Evolutionary conservation across 352 stramenopile genomes (phyloP).

Genomic region (Phytophthora syringae): DNA sequence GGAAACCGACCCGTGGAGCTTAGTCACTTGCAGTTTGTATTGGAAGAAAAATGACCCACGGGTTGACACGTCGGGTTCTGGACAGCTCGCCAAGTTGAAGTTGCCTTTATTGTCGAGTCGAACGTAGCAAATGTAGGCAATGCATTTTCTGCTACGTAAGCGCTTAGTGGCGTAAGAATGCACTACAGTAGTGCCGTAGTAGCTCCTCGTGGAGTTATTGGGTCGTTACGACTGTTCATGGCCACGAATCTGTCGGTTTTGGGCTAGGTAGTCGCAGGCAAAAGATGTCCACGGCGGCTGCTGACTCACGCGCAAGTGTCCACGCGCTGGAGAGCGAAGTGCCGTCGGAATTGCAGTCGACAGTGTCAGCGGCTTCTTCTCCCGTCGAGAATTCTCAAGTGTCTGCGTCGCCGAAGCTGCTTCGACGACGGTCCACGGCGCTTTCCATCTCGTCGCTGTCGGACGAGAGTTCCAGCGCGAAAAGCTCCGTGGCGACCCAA

Average conservation of each 20-base stretch:
- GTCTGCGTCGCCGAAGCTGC: constrained; percentile 1
- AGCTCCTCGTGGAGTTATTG: too few species aligned
- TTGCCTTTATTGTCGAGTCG: constrained; percentile 1
- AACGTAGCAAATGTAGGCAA: too few species aligned
- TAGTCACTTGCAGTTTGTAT: constrained; percentile 29
- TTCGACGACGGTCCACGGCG: constrained; percentile 16
- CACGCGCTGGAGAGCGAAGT: neutral
- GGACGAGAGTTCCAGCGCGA: constrained; percentile 13
- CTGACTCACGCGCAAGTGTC: constrained; percentile 8
- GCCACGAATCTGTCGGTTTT: constrained; percentile 4
- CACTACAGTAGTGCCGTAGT: too few species aligned
- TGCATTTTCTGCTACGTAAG: too few species aligned
- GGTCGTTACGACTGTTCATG: constrained; percentile 15
- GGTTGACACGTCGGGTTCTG: constrained; percentile 7
- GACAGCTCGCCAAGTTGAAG: too few species aligned
- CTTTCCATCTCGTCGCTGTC: constrained; percentile 40
- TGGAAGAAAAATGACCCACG: neutral
- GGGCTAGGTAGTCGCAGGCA: neutral
- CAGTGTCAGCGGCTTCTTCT: neutral
- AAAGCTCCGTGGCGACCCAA: constrained; percentile 6
- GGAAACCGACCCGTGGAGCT: neutral
- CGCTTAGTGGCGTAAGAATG: too few species aligned
- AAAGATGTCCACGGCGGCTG: constrained; percentile 20
- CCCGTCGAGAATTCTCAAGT: constrained; percentile 4
- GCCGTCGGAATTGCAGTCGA: neutral